Percentiles rank a stretch among this genome's conserved stretches.
phyloP scores from a whole-genome alignment of 1,284 basidiomycete species.

The Melanopsichium pennsylvanicum region DNA sequence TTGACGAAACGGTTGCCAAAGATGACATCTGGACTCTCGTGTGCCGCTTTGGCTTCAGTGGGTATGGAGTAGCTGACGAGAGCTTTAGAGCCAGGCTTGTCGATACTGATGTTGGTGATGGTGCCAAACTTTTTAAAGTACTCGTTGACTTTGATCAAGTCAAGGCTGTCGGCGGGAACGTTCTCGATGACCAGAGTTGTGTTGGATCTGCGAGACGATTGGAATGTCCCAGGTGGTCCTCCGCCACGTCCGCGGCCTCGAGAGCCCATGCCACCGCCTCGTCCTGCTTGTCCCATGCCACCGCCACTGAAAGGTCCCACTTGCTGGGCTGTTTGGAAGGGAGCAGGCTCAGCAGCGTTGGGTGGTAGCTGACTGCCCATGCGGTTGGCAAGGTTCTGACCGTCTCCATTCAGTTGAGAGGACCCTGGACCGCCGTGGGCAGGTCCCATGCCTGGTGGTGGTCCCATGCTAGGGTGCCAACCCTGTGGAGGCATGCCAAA shows the following conservation, averaged over 20 bases:
- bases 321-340: conserved; percentile 3
- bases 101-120: conserved; percentile 90
- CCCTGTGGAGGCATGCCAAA: conserved; percentile 45
- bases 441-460: conserved; percentile 22
- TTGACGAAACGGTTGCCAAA: conserved; percentile 95
- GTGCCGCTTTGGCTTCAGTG: conserved; percentile 83
- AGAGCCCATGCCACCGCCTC: conserved; percentile 68
- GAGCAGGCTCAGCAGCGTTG: conserved; percentile 5
- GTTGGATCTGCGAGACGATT: conserved; percentile 67
- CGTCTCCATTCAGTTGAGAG: conserved; percentile 27
- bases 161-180: conserved; percentile 83
- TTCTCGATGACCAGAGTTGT: conserved; percentile 93
- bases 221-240: conserved; percentile 70
- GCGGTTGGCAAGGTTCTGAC: conserved; percentile 27
- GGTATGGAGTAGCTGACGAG: conserved; percentile 87
- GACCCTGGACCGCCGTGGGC: conserved; percentile 11
- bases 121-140: conserved; percentile 93
- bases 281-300: conserved; percentile 21
- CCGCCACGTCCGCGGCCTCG: conserved; percentile 65
- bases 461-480: conserved; percentile 37
- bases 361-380: conserved; percentile 33
- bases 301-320: conserved; percentile 14
- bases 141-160: conserved; percentile 78
- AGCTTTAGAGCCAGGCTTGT: conserved; percentile 77
- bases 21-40: conserved; percentile 90